A percentile compares a stretch with the other conserved stretches of the same genome.
phyloP scores from a whole-genome alignment of 2,329 filamentous ascomycete species.

The Drechslerella coelobrocha region DNA sequence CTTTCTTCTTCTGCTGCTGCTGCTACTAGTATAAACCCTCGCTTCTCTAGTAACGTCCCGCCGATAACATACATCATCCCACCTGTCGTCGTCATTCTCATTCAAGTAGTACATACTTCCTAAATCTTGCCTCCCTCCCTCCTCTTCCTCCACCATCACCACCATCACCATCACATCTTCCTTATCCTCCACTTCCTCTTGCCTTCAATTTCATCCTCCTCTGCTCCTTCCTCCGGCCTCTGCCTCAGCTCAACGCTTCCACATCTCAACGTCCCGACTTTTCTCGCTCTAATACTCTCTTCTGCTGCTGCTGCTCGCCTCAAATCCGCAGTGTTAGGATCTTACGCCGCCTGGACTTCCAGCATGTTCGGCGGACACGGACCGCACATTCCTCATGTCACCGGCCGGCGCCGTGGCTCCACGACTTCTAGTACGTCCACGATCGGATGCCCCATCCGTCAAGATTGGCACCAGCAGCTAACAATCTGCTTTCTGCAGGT shows the following conservation, averaged over 20 bases:
- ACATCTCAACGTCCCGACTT: neutral
- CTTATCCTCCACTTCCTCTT: neutral
- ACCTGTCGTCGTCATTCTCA: conserved; percentile 1
- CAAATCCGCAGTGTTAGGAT: conserved; percentile 39
- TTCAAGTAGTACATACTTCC: neutral
- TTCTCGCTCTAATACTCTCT: conserved; percentile 9
- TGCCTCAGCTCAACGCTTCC: neutral
- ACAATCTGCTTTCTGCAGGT: conserved; percentile 28
- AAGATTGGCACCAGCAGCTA: neutral
- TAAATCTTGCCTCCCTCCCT: no score
- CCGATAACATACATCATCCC: neutral
- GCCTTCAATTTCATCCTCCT: neutral
- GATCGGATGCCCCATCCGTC: neutral
- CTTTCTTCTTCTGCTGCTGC: neutral
- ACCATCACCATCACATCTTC: neutral
- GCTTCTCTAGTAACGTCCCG: neutral
- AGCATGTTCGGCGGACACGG: conserved; percentile 50
- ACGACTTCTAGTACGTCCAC: conserved; percentile 40
- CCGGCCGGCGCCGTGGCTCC: conserved; percentile 41
- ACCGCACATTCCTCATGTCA: conserved; percentile 48
- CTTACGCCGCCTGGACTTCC: conserved; percentile 46
- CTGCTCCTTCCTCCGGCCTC: neutral
- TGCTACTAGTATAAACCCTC: neutral
- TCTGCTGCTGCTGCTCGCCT: conserved; percentile 1
- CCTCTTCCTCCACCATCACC: neutral